Conservation (phyloP, 2,329 filamentous ascomycete species). For the Xylaria sp. region DNA sequence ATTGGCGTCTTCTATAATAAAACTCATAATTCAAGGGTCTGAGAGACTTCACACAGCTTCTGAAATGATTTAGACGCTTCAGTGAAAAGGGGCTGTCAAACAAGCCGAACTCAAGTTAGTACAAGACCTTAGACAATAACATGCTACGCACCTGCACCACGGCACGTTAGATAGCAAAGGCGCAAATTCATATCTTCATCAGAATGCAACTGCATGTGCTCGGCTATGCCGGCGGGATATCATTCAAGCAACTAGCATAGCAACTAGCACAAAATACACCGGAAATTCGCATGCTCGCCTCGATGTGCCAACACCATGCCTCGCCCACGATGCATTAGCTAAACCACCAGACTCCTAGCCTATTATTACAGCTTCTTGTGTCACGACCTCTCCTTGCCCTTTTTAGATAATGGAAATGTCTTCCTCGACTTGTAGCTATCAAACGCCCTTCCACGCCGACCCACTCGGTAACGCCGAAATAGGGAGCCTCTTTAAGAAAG, state of each 20-base stretch:
- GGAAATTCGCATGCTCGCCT: constrained; percentile 15
- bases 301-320: constrained; percentile 17
- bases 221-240: constrained; percentile 52
- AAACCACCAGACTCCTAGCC: constrained; percentile 28
- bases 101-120: not conserved
- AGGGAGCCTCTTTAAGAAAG: constrained; percentile 16
- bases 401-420: constrained; percentile 22
- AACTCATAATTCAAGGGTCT: not conserved
- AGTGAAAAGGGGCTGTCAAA: not conserved
- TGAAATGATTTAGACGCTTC: not conserved
- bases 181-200: constrained; percentile 4
- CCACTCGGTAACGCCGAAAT: constrained; percentile 20
- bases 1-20: not conserved
- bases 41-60: not conserved
- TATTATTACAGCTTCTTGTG: constrained; percentile 29
- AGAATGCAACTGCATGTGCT: constrained; percentile 43
- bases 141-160: constrained; percentile 38
- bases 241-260: constrained; percentile 44
- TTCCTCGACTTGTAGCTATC: constrained; percentile 12
- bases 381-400: constrained; percentile 10
- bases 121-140: not conserved
- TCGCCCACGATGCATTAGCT: constrained; percentile 15
- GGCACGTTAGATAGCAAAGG: not conserved
- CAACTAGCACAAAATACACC: constrained; percentile 36
- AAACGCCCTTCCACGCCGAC: constrained; percentile 15